phyloP scores from a whole-genome alignment of 192 early-diverging fungal genomes.

The Podila horticola region DNA sequence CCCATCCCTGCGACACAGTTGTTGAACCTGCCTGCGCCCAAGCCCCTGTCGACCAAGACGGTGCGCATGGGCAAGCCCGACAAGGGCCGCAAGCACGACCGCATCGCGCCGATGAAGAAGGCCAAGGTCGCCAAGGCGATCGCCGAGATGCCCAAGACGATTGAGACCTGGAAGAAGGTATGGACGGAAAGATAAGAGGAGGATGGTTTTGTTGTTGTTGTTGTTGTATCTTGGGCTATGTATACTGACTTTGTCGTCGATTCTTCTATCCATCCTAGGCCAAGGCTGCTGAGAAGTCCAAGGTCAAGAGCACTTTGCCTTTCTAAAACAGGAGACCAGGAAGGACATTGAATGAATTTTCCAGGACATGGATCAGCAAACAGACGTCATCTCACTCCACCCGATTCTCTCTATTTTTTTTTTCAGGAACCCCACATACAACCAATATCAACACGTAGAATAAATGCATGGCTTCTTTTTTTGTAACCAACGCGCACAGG shows the following conservation, averaged over 20 bases:
- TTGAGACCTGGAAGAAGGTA: constrained; percentile 58
- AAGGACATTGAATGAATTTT: not conserved
- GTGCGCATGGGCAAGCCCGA: constrained; percentile 49
- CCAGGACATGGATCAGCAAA: not conserved
- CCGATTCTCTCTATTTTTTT: too few relatives aligned
- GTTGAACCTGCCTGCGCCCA: constrained; percentile 37
- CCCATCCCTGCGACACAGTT: constrained; percentile 30
- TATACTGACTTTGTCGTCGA: not conserved
- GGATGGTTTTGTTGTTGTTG: not conserved
- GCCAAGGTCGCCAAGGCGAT: constrained; percentile 56
- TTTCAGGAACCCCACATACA: too few relatives aligned
- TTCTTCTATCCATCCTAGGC: constrained; percentile 8
- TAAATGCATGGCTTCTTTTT: too few relatives aligned
- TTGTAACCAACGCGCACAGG: too few relatives aligned
- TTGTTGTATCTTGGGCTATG: not conserved
- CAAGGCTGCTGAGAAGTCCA: constrained; percentile 44
- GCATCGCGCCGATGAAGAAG: constrained; percentile 45
- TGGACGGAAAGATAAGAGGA: not conserved
- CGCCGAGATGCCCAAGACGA: constrained; percentile 57
- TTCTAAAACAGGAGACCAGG: constrained; percentile 18
- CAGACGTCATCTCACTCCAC: too few relatives aligned
- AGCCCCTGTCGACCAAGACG: constrained; percentile 41
- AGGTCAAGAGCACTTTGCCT: constrained; percentile 49
- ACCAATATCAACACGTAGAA: too few relatives aligned
- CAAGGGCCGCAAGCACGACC: constrained; percentile 55